Base-by-base conservation (phyloP, 352 stramenopile genomes). In the Globisporangium camurandrum region DNA sequence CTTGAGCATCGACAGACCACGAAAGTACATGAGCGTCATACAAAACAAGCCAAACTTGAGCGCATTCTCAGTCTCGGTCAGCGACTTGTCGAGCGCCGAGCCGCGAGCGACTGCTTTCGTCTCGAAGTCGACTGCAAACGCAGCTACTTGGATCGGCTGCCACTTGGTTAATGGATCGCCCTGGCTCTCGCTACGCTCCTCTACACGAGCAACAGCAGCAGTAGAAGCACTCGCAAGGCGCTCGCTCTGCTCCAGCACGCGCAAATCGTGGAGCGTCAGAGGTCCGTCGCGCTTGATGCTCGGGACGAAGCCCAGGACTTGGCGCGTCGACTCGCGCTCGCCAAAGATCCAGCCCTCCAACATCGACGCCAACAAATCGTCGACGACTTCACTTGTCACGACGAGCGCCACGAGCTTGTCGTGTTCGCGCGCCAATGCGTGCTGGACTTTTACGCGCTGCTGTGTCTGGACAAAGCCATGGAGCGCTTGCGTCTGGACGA, bases 11-110 rank as follows among this genome's bases (percentile, higher is more conserved):
- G 85, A 86, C 46, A 97, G 69, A 4, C 85, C 88, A 39, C 89
- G 76, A 47, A 98, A 98, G 66, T 98, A 98, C 91, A 97, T 96
- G 38, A 98, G 75, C 30, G 91, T 97, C 62, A 98, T 84, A 64
- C 73, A 97, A 56, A 98, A 98, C 19, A 98, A 59, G 11, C 90
- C 94, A 57, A 98, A 98, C 27, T 93, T 95, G n/a, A 98, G 75
- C n/a, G 84, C 95, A 16, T 75, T 76, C 66, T 98, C 92, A 16
- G 90, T 95, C 52, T 93, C 84, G 11, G 71, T 77, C 33, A 93
- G 73, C 46, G 73, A 60, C 20, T 76, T 79, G 56, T 86, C 76
- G 47, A 84, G 46, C 4, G 63, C 61, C 0, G 79, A 89, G 10
- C 73, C 82, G 48, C 86, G 73, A 30, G 81, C 67, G 8, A 88